These are phyloP conservation scores for Rhizopus arrhizus DNA, from an alignment of 371 early-diverging fungal genomes.

Conservation along the genomic window DNA sequence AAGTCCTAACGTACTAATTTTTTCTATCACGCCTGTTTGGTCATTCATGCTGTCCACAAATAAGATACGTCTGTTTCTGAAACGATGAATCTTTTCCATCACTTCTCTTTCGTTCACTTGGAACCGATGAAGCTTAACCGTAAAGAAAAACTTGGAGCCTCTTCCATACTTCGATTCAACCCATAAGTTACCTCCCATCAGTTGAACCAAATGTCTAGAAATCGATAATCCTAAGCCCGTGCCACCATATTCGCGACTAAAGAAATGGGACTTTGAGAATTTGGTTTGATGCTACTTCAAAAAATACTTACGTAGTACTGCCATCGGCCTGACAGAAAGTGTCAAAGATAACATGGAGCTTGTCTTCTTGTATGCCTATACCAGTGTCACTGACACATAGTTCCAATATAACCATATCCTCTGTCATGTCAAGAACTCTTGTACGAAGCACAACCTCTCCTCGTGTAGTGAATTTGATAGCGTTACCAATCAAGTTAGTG, in stretches of 20 bases:
- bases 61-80: conserved; percentile 51
- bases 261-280: conserved; percentile 23
- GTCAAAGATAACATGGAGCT: conserved; percentile 74
- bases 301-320: conserved; percentile 64
- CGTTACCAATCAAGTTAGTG: conserved; percentile 81
- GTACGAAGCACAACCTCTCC: conserved; percentile 66
- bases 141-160: conserved; percentile 78
- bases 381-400: conserved; percentile 83
- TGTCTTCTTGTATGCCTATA: conserved; percentile 81
- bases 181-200: conserved; percentile 83
- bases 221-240: conserved; percentile 87
- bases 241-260: conserved; percentile 78
- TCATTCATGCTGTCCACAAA: conserved; percentile 54
- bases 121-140: conserved; percentile 48
- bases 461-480: conserved; percentile 81
- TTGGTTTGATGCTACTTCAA: background rate
- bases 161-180: conserved; percentile 69
- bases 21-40: conserved; percentile 32
- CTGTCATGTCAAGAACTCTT: conserved; percentile 34
- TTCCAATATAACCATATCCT: conserved; percentile 52
- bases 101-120: conserved; percentile 17
- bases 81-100: conserved; percentile 48
- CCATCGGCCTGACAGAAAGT: conserved; percentile 85
- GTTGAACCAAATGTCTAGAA: conserved; percentile 69
- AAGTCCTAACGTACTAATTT: conserved; percentile 42